These are phyloP conservation scores for Eremochloa ophiuroides DNA, from an alignment of 176 grass and related monocot genomes.

Conservation along the genomic window DNA sequence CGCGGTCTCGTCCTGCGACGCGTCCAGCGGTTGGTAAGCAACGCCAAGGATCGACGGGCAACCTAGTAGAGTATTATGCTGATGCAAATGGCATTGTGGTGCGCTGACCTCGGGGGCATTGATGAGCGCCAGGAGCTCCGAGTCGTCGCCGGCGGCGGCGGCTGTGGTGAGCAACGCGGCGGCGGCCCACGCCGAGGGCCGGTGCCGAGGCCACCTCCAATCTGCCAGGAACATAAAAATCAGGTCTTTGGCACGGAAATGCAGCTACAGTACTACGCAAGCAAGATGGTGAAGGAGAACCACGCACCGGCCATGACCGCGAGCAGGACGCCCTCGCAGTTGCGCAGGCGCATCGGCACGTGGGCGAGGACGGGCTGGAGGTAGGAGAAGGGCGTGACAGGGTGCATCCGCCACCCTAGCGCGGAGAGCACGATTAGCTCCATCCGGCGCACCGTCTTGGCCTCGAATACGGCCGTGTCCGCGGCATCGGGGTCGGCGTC, in stretches of 20 bases:
- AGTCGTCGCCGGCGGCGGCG: not conserved
- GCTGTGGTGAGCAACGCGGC: conserved; percentile 48
- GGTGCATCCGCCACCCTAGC: conserved; percentile 71
- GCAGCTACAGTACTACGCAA: no score
- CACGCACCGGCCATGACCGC: conserved; percentile 53
- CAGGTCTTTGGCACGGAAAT: not conserved
- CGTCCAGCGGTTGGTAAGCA: not conserved
- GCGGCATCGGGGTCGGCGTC: not conserved
- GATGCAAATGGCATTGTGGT: not conserved
- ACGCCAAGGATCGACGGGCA: no score
- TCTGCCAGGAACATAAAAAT: conserved; percentile 36
- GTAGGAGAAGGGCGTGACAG: conserved; percentile 73
- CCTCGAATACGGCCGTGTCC: conserved; percentile 49
- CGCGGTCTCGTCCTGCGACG: conserved; percentile 49
- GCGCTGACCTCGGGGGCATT: conserved; percentile 47
- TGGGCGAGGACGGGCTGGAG: conserved; percentile 45
- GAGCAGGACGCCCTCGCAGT: conserved; percentile 51
- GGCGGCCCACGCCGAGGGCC: conserved; percentile 72
- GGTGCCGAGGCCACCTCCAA: conserved; percentile 69
- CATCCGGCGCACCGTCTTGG: conserved; percentile 75
- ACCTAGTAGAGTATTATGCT: no score
- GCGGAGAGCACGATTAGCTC: conserved; percentile 74
- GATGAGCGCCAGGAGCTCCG: conserved; percentile 43
- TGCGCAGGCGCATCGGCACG: conserved; percentile 2
- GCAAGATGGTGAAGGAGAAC: no score